Evolutionary conservation across 2,329 filamentous ascomycete genomes (phyloP).

Genomic region (Hyphodiscus sp.): DNA sequence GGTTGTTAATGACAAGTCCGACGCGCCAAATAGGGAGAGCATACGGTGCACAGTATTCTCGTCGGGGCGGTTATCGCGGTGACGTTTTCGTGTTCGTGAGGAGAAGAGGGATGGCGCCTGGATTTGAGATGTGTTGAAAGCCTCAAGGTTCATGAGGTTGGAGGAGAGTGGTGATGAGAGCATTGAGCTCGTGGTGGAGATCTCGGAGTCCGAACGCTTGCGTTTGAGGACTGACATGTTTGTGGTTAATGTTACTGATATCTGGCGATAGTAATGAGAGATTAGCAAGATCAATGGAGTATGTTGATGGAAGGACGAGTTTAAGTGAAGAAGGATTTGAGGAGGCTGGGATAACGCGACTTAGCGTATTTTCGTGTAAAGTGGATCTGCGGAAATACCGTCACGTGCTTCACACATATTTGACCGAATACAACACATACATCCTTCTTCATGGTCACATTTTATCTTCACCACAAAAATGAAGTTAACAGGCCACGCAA

Average conservation of each 20-base stretch:
- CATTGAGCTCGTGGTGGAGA: conserved; percentile 41
- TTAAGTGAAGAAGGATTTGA: neutral
- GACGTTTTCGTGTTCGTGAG: conserved; percentile 55
- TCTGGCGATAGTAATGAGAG: neutral
- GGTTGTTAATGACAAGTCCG: conserved; percentile 8
- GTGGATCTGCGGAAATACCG: neutral
- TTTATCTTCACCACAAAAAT: too few relatives aligned
- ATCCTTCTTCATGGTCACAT: too few relatives aligned
- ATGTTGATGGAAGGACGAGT: neutral
- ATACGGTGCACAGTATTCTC: conserved; percentile 38
- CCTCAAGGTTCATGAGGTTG: conserved; percentile 32
- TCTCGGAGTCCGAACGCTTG: conserved; percentile 55
- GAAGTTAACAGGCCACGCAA: too few relatives aligned
- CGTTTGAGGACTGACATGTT: conserved; percentile 50
- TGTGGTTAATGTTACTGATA: neutral
- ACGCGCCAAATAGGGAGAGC: conserved; percentile 2
- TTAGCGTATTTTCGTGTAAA: neutral
- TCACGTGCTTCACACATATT: too few relatives aligned
- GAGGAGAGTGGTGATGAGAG: conserved; percentile 33
- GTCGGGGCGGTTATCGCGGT: conserved; percentile 51
- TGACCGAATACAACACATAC: too few relatives aligned
- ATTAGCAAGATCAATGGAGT: neutral
- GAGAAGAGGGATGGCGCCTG: conserved; percentile 39
- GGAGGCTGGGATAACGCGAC: neutral
- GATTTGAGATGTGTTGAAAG: conserved; percentile 27